These are phyloP conservation scores for Alternaria infectoria DNA, from an alignment of 2,329 filamentous ascomycete genomes.

Conservation along the genomic window DNA sequence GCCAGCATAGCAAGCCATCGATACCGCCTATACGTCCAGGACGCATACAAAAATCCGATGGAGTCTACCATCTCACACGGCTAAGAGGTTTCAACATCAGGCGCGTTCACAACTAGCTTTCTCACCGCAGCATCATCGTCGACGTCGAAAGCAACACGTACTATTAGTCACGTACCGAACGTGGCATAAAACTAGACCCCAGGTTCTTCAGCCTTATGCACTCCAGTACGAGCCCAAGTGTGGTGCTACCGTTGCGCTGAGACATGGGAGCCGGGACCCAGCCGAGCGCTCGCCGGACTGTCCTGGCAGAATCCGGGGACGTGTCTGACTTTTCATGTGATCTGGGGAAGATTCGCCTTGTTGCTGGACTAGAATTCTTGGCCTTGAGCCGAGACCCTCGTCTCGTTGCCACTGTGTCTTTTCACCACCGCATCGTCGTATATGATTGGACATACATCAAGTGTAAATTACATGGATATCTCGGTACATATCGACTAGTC, in stretches of 20 bases:
- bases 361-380: neutral
- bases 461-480: too few species aligned
- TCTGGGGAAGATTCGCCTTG: constrained; percentile 3
- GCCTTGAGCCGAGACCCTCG: neutral
- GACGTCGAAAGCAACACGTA: neutral
- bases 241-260: constrained; percentile 21
- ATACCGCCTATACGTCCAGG: neutral
- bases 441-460: neutral
- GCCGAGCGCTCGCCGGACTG: constrained; percentile 11
- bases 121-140: neutral
- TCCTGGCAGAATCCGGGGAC: constrained; percentile 20
- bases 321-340: constrained; percentile 14
- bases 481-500: neutral
- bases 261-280: constrained; percentile 15
- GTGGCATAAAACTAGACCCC: constrained; percentile 24
- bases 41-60: neutral
- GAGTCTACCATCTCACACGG: neutral
- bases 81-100: neutral
- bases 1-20: neutral
- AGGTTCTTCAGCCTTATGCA: constrained; percentile 37
- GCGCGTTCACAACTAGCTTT: neutral
- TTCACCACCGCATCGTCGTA: neutral
- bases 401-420: neutral
- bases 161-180: constrained; percentile 14
- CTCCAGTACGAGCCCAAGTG: constrained; percentile 28